Conservation (phyloP, 164 flowering plant genomes). For the Chimonanthus praecox region DNA sequence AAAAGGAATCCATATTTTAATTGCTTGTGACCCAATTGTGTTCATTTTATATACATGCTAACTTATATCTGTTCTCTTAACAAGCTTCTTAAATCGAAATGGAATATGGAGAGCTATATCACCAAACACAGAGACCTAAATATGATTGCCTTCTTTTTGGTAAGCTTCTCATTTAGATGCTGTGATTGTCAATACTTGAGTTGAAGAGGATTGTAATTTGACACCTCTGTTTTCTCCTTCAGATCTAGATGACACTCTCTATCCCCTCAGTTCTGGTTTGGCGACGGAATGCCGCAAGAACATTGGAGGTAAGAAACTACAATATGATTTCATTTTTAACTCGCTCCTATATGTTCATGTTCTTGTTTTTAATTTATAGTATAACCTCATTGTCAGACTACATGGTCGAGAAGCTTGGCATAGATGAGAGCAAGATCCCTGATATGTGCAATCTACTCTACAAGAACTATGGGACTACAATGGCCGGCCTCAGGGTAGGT, state of each 20-base stretch:
- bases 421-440: conserved; percentile 49
- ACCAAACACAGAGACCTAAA: conserved; percentile 20
- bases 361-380: too few species aligned
- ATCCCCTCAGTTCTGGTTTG: conserved; percentile 65
- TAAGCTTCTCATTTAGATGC: conserved; percentile 19
- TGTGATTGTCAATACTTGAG: too few species aligned
- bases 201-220: background rate
- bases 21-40: background rate
- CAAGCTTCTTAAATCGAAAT: conserved; percentile 20
- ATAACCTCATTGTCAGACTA: conserved; percentile 33
- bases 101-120: conserved; percentile 31
- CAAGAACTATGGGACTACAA: conserved; percentile 78
- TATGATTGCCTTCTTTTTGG: conserved; percentile 77
- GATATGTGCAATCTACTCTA: conserved; percentile 50
- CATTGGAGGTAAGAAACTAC: conserved; percentile 46
- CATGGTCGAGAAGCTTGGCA: conserved; percentile 66
- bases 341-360: too few species aligned
- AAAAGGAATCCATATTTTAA: too few species aligned
- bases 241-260: conserved; percentile 88
- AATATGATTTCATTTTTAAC: too few species aligned
- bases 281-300: conserved; percentile 41
- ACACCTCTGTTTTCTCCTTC: background rate
- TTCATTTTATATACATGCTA: background rate
- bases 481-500: conserved; percentile 89
- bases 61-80: background rate